These are phyloP conservation scores for Botrytis porri DNA, from an alignment of 2,329 filamentous ascomycete genomes.

Conservation along the genomic window DNA sequence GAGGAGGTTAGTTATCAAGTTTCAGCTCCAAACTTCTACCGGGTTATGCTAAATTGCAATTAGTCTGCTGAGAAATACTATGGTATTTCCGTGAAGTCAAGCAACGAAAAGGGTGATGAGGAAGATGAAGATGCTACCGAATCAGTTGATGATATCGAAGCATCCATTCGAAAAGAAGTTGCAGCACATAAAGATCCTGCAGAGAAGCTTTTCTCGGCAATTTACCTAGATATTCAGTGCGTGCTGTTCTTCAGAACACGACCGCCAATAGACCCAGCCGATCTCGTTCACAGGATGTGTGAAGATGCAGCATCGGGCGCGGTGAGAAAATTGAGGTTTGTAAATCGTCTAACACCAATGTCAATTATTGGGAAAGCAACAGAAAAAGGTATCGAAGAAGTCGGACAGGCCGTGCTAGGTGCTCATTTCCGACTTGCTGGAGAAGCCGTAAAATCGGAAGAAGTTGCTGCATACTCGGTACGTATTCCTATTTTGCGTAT, in stretches of 20 bases:
- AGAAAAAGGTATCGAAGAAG: constrained; percentile 62
- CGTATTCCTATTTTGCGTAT: constrained; percentile 14
- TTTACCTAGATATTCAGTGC: constrained; percentile 58
- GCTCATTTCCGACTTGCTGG: constrained; percentile 55
- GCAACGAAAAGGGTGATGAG: constrained; percentile 37
- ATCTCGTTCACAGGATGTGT: constrained; percentile 54
- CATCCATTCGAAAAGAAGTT: constrained; percentile 70
- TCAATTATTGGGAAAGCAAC: constrained; percentile 60
- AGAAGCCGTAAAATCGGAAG: constrained; percentile 24
- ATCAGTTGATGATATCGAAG: constrained; percentile 64
- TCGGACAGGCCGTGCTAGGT: constrained; percentile 60
- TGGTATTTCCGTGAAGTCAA: constrained; percentile 37
- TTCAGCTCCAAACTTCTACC: neutral
- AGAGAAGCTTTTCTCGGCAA: constrained; percentile 49
- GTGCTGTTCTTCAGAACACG: constrained; percentile 60
- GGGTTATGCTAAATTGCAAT: constrained; percentile 2
- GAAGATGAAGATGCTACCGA: constrained; percentile 42
- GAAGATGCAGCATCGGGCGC: constrained; percentile 49
- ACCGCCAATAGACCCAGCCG: constrained; percentile 53
- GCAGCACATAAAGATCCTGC: constrained; percentile 44
- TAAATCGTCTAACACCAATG: constrained; percentile 59
- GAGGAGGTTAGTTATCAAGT: constrained; percentile 52
- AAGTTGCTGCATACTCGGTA: constrained; percentile 25
- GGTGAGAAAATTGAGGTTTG: constrained; percentile 51
- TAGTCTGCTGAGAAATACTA: constrained; percentile 66